Percentiles rank a stretch among this genome's conserved stretches.
Evolutionary conservation across 2,329 filamentous ascomycete genomes (phyloP).

Genomic region (Fusarium clavum): DNA sequence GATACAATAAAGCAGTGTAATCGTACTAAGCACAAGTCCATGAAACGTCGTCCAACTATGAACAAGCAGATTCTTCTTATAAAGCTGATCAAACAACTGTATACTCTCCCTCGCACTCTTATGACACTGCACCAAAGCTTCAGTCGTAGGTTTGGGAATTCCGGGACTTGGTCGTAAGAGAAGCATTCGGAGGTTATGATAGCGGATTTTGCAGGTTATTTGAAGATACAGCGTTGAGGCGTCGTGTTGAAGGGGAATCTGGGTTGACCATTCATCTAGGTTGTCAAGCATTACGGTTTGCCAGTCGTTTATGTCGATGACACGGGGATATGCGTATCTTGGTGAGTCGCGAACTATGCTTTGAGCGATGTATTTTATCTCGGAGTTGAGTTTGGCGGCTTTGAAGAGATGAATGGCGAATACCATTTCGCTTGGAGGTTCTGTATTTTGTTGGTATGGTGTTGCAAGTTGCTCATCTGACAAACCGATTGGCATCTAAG

Average conservation of each 20-base stretch:
- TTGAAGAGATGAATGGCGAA: conserved; percentile 63
- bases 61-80: conserved; percentile 57
- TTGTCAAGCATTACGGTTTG: conserved; percentile 56
- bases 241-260: conserved; percentile 49
- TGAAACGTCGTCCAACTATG: conserved; percentile 64
- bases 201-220: conserved; percentile 57
- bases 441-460: not conserved
- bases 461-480: conserved; percentile 36
- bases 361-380: conserved; percentile 68
- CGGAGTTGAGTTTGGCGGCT: conserved; percentile 62
- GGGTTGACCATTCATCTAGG: conserved; percentile 55
- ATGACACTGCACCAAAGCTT: conserved; percentile 56
- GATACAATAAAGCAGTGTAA: conserved; percentile 64
- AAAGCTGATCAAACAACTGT: conserved; percentile 56
- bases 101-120: conserved; percentile 57
- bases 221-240: conserved; percentile 42
- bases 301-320: conserved; percentile 60
- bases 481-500: conserved; percentile 48
- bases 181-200: conserved; percentile 62
- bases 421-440: conserved; percentile 45
- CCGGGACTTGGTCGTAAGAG: conserved; percentile 63
- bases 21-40: conserved; percentile 59
- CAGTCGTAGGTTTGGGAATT: conserved; percentile 59
- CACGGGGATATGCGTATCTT: conserved; percentile 60
- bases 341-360: conserved; percentile 62